These are phyloP conservation scores for Colletotrichum tanaceti DNA, from an alignment of 2,329 filamentous ascomycete genomes.

Conservation along the genomic window DNA sequence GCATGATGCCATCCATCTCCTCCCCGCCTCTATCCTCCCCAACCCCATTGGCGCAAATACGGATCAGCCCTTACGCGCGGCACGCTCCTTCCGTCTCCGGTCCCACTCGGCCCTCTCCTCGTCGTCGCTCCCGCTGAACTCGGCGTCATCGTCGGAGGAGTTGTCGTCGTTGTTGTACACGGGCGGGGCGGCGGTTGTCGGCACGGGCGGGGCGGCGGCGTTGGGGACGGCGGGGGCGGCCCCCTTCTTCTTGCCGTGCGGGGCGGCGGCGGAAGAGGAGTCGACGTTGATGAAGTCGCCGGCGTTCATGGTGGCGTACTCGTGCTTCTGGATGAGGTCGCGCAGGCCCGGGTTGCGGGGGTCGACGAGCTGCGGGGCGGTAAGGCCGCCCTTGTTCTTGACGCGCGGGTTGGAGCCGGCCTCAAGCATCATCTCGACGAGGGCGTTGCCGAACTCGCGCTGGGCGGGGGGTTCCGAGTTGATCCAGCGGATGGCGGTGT, in stretches of 20 bases:
- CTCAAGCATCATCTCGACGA: constrained; percentile 85
- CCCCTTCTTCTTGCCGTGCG: constrained; percentile 4
- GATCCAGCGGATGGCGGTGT: constrained; percentile 81
- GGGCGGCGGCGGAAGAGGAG: constrained; percentile 42
- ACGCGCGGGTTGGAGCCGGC: constrained; percentile 72
- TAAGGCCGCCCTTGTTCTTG: constrained; percentile 79
- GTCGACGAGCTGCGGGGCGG: constrained; percentile 78
- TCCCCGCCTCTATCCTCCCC: neutral
- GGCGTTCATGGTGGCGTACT: constrained; percentile 71
- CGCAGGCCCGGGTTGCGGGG: constrained; percentile 73
- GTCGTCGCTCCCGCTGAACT: constrained; percentile 73
- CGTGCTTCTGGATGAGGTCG: constrained; percentile 74
- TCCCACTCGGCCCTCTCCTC: constrained; percentile 73
- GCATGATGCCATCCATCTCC: neutral
- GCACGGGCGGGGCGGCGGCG: constrained; percentile 41
- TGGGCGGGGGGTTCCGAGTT: constrained; percentile 74
- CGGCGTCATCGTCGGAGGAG: constrained; percentile 63
- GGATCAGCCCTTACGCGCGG: constrained; percentile 44
- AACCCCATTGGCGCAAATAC: too few relatives aligned
- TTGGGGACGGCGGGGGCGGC: constrained; percentile 28
- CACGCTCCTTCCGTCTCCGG: constrained; percentile 59
- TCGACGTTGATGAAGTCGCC: constrained; percentile 65
- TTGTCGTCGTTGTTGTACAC: constrained; percentile 41
- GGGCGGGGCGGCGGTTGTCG: constrained; percentile 40
- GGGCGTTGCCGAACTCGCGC: constrained; percentile 71